These are phyloP conservation scores for Cyberlindnera euphorbiiphila DNA, from an alignment of 805 yeast genomes.

Conservation along the genomic window DNA sequence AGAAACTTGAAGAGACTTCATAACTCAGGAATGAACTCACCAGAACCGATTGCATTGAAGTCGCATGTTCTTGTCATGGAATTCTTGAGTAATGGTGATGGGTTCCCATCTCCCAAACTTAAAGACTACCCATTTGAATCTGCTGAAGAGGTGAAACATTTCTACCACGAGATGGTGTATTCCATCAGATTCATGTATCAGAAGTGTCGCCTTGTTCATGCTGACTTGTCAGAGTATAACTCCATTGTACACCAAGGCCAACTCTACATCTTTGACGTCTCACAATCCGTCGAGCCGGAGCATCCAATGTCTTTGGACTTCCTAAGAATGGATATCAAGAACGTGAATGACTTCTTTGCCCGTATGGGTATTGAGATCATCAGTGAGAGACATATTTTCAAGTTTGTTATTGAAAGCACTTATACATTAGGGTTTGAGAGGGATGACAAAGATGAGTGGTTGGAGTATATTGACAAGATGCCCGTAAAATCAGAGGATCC, in stretches of 20 bases:
- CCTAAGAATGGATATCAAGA: conserved; percentile 94
- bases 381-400: conserved; percentile 78
- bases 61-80: conserved; percentile 95
- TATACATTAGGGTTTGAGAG: conserved; percentile 36
- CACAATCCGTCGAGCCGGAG: conserved; percentile 96
- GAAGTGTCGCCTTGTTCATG: conserved; percentile 88
- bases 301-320: conserved; percentile 97
- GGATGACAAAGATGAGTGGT: conserved; percentile 35
- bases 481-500: conserved; percentile 53
- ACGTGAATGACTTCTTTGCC: conserved; percentile 83
- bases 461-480: conserved; percentile 42
- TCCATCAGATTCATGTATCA: conserved; percentile 87
- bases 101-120: conserved; percentile 87
- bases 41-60: conserved; percentile 85
- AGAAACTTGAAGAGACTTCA: conserved; percentile 83
- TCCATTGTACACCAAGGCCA: conserved; percentile 76
- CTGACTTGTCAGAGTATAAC: conserved; percentile 94
- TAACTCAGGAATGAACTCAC: conserved; percentile 81
- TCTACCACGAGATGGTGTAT: conserved; percentile 74
- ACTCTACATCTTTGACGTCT: conserved; percentile 89
- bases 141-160: conserved; percentile 58
- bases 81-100: conserved; percentile 69
- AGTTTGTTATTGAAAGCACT: conserved; percentile 58
- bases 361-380: conserved; percentile 71
- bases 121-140: conserved; percentile 76